A percentile compares a stretch with the other conserved stretches of the same genome.
Evolutionary conservation across 1,139 yeast genomes (phyloP).

Genomic region (Zygoascus hellenicus): DNA sequence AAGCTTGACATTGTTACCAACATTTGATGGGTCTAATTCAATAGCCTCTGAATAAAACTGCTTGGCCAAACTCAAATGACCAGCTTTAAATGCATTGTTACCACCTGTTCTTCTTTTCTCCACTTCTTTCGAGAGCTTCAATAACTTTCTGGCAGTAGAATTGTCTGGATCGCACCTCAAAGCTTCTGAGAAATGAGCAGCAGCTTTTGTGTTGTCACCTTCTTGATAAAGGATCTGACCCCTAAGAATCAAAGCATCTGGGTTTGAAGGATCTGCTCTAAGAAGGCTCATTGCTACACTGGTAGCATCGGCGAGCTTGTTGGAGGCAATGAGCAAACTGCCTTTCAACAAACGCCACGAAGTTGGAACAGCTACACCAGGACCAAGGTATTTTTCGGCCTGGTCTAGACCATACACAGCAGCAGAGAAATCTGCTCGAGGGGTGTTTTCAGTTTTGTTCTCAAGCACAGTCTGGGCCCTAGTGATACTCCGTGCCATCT

Average conservation of each 20-base stretch:
- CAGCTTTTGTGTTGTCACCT: conserved; percentile 37
- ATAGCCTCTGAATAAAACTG: conserved; percentile 62
- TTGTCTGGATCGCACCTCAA: conserved; percentile 40
- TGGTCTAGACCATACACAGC: conserved; percentile 27
- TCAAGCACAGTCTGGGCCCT: conserved; percentile 31
- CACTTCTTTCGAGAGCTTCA: conserved; percentile 34
- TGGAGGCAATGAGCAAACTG: conserved; percentile 28
- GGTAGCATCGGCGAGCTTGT: conserved; percentile 36
- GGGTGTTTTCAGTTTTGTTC: conserved; percentile 14
- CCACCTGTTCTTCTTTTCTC: conserved; percentile 47
- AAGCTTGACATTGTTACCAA: conserved; percentile 45
- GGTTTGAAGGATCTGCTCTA: conserved; percentile 33
- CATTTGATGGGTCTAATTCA: conserved; percentile 45
- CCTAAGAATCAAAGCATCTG: conserved; percentile 37
- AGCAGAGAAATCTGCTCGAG: conserved; percentile 15
- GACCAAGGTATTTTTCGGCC: conserved; percentile 36
- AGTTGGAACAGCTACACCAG: conserved; percentile 32
- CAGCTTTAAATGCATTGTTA: conserved; percentile 55
- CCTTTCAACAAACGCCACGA: conserved; percentile 35
- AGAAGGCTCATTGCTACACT: conserved; percentile 33
- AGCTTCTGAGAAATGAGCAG: conserved; percentile 38
- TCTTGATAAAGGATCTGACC: conserved; percentile 35
- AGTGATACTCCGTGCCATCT: conserved; percentile 33
- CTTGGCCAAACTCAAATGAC: conserved; percentile 54
- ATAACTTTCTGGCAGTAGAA: conserved; percentile 31